phyloP scores from a whole-genome alignment of 2,329 filamentous ascomycete genomes.

The Tolypocladium nubicola region DNA sequence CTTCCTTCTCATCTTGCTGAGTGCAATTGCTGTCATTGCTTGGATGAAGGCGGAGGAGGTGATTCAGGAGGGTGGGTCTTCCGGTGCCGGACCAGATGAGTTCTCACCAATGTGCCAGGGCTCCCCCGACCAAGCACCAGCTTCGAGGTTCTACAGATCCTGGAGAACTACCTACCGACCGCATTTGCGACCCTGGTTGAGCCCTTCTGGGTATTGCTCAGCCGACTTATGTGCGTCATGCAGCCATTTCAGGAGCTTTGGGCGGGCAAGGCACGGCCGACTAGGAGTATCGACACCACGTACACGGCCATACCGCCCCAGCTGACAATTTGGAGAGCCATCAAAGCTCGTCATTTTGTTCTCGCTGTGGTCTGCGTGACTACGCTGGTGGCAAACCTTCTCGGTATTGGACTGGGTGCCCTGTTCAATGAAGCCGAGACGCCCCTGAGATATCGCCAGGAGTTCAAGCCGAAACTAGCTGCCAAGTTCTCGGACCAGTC shows the following conservation, averaged over 20 bases:
- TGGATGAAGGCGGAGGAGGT: conserved; percentile 14
- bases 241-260: conserved; percentile 43
- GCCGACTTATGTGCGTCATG: conserved; percentile 39
- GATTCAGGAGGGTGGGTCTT: conserved; percentile 6
- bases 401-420: conserved; percentile 40
- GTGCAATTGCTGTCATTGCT: conserved; percentile 6
- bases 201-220: conserved; percentile 45
- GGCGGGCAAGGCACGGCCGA: conserved; percentile 19
- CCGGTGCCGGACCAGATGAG: too few species aligned
- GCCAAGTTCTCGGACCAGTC: neutral
- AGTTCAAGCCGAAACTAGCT: neutral
- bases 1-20: conserved; percentile 6
- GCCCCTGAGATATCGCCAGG: neutral
- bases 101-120: conserved; percentile 10
- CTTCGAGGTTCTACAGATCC: conserved; percentile 23
- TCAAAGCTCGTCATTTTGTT: conserved; percentile 31
- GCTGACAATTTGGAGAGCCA: conserved; percentile 33
- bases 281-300: conserved; percentile 27
- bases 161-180: conserved; percentile 42
- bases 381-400: conserved; percentile 38
- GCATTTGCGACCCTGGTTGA: conserved; percentile 44
- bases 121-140: conserved; percentile 17
- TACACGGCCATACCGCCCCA: conserved; percentile 48
- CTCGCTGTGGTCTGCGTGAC: conserved; percentile 35
- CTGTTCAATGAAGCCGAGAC: conserved; percentile 31